Base-by-base conservation (phyloP, 129 eudicot genomes). In the Kitagawia praeruptora region DNA sequence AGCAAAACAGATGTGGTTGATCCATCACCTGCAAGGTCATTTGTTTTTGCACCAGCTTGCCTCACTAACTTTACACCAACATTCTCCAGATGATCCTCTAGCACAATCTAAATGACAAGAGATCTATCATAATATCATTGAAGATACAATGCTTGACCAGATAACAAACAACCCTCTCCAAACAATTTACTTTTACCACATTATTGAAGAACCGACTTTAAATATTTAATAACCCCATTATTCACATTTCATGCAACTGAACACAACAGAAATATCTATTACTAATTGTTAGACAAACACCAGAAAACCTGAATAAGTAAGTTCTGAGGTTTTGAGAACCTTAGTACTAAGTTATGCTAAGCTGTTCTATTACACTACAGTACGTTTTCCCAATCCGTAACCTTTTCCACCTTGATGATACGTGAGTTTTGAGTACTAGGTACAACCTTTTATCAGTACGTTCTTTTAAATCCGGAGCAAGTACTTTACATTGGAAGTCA, bases 21-120 rank as follows among this genome's bases (percentile, higher is more conserved):
- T 48, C 99, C 99, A 80, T 96, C 99, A 40, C 99, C 99, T 4
- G 99, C 98, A 40, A 96, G 87, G 70, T 92, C 97, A 48, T 92
- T 96, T 37, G 99, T 96, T 80, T 85, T 96, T 14, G 99, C 97
- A 41, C 95, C 97, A 70, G 99, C 99, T 81, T 92, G 96, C 74
- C 98, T 90, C 74, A 95, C 94, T 84, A 95, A 79, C 75, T 90
- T 90, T 21, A 89, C 98, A 66, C 98, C 98, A 41, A 95, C 86
- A 70, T 92, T 89, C 81, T 96, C 99, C 70, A 96, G 78, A 79
- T 97, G 99, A 77, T 96, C 99, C 77, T 92, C 99, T 74, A 96
- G 84, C 79, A 89, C 96, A 82, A 96, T 89, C 99, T 92, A 77
- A 49, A 74, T 42, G 82, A 82, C 18, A 12, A 46, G 63, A 45